phyloP scores from a whole-genome alignment of 75 land plant species.

The Adiantum capillusveneris region DNA sequence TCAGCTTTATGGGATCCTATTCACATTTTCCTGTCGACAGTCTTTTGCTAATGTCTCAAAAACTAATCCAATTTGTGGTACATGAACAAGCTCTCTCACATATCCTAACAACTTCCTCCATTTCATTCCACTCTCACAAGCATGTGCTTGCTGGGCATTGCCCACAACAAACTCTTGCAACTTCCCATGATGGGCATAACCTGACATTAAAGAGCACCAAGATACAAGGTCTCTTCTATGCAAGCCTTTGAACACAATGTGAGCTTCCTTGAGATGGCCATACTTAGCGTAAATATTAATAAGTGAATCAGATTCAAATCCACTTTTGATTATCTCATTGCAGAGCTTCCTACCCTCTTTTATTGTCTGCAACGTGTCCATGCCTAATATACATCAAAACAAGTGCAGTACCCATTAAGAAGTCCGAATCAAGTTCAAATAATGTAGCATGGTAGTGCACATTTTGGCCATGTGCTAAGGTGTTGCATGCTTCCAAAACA shows the following conservation, averaged over 20 bases:
- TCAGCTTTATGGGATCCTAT: too few species aligned
- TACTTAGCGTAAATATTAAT: slow-evolving; percentile 27
- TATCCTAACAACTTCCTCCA: too few species aligned
- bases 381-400: slow-evolving; percentile 12
- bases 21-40: too few species aligned
- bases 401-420: background rate
- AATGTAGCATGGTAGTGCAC: too few species aligned
- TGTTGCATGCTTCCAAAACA: too few species aligned
- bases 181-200: slow-evolving; percentile 16
- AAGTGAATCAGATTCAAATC: slow-evolving; percentile 12
- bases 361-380: background rate
- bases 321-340: slow-evolving; percentile 8
- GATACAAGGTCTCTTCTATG: slow-evolving; percentile 6
- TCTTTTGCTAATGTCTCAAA: too few species aligned
- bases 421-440: slow-evolving; percentile 1
- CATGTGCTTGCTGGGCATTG: too few species aligned
- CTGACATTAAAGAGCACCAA: slow-evolving; percentile 20
- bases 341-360: slow-evolving; percentile 13
- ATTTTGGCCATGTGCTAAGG: too few species aligned
- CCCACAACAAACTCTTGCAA: too few species aligned
- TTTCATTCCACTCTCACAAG: too few species aligned
- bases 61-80: too few species aligned
- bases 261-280: slow-evolving; percentile 11
- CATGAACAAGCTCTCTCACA: too few species aligned
- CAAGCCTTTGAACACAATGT: slow-evolving; percentile 5